Evolutionary conservation across 495 filamentous ascomycete genomes (phyloP).

Genomic region (Extremus antarcticus): DNA sequence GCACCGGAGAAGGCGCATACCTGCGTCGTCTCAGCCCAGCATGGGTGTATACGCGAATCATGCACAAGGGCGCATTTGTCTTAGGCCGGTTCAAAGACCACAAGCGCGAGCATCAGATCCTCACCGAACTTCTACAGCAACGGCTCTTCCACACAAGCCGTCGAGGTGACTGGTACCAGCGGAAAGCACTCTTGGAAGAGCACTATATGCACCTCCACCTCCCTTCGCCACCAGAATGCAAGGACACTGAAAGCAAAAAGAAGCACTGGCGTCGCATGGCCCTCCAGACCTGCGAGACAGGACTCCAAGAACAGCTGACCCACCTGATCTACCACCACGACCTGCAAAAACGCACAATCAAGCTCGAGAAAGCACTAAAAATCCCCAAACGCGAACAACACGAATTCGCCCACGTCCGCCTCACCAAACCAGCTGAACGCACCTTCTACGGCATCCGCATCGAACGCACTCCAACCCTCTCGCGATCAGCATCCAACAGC

Average conservation of each 20-base stretch:
- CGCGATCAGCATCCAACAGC: constrained; percentile 8
- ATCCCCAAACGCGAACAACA: constrained; percentile 82
- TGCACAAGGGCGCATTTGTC: constrained; percentile 77
- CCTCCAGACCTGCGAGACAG: constrained; percentile 72
- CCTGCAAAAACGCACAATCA: constrained; percentile 80
- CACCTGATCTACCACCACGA: constrained; percentile 91
- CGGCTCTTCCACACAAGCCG: constrained; percentile 74
- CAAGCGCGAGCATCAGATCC: constrained; percentile 60
- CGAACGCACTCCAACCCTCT: constrained; percentile 37
- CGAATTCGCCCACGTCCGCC: constrained; percentile 76
- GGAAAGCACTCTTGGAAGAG: constrained; percentile 88
- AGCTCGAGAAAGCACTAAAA: constrained; percentile 75
- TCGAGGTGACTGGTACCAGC: constrained; percentile 89
- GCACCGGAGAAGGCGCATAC: constrained; percentile 80
- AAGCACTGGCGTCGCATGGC: constrained; percentile 77
- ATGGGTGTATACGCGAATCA: constrained; percentile 86
- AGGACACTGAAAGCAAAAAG: constrained; percentile 53
- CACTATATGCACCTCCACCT: constrained; percentile 72
- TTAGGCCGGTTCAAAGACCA: constrained; percentile 75
- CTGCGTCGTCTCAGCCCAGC: constrained; percentile 83
- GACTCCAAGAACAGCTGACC: constrained; percentile 75
- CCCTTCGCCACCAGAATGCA: constrained; percentile 34
- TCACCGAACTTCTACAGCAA: constrained; percentile 68
- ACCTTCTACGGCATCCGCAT: constrained; percentile 66
- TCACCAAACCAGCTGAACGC: constrained; percentile 64